A percentile compares a stretch with the other conserved stretches of the same genome.
Evolutionary conservation across 139 green algal species (phyloP).

Genomic region (Spirogloea muscicola): DNA sequence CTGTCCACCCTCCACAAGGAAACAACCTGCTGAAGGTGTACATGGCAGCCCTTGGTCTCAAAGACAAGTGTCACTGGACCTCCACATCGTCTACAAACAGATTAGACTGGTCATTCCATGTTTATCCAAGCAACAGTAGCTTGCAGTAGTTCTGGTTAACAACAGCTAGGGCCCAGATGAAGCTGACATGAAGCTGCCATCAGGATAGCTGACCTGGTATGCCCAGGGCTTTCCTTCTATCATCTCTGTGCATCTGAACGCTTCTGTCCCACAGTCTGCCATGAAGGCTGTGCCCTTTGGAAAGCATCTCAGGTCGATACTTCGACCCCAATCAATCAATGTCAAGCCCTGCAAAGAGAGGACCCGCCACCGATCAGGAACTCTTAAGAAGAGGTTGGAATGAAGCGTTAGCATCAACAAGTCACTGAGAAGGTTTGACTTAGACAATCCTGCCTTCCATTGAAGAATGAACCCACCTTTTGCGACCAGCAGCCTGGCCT

Average conservation of each 20-base stretch:
- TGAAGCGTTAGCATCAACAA: neutral
- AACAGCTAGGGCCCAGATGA: too few relatives aligned
- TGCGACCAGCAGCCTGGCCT: neutral
- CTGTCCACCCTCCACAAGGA: too few relatives aligned
- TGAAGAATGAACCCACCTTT: neutral
- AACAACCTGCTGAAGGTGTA: neutral
- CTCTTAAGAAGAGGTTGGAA: neutral
- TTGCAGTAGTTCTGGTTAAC: too few relatives aligned
- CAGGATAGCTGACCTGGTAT: conserved; percentile 26
- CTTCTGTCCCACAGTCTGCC: conserved; percentile 42
- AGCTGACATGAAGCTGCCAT: neutral
- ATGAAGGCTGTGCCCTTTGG: conserved; percentile 25
- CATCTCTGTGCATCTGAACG: conserved; percentile 55
- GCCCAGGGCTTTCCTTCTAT: conserved; percentile 42
- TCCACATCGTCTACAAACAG: neutral
- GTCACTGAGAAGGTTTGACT: neutral
- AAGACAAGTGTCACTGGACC: neutral
- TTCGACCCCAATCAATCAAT: conserved; percentile 51
- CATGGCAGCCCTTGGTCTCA: neutral
- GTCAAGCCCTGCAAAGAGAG: conserved; percentile 48
- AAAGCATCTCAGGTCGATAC: conserved; percentile 47
- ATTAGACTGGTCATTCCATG: neutral
- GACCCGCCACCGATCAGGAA: neutral
- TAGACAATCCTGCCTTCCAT: neutral
- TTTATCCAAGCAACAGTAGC: neutral